Base-by-base conservation (phyloP, 2,329 filamentous ascomycete species). In the Fusarium floridanum region DNA sequence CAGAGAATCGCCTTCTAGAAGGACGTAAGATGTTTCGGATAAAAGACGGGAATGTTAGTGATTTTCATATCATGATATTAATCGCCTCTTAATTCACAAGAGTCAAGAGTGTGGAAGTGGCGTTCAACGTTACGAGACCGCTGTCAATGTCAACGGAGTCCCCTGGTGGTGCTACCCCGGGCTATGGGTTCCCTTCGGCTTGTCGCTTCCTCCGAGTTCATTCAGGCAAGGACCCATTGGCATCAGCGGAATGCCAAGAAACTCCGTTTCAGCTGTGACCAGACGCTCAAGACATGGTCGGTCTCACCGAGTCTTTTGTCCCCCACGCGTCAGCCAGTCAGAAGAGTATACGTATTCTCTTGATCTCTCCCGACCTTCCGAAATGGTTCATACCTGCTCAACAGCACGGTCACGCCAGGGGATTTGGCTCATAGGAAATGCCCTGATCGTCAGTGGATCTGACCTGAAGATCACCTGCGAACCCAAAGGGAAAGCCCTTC, bases 361-460 rank as follows among this genome's bases (percentile, higher is more conserved):
- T 41, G 36, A 39, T 60, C 57, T 27, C 57, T 29, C 36, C 57
- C 55, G 36, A 60, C 57, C 57, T 60, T 60, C 57, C 57, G 39
- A 14, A 41, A 41, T 6, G 11, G 37, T 60, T 37, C 4, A 29
- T 11, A n/a, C 17, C 17, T 20, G 5, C 27, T 32, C 17, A 32
- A 55, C n/a, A 3, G 32, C 17, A 7, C 17, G 6, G 16, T 55
- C 14, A 16, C 5, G 8, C 17, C 17, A 14, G 6, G 20, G 43
- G 43, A 22, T 4, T 6, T 17, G 22, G 8, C 20, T 48, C 6
- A 29, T n/a, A 16, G 27, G 3, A n/a, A 17, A 27, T 27, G 11
- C 32, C 11, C 32, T 16, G n/a, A n/a, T 16, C n/a, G 9, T 22
- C 6, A 14, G 32, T 37, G n/a, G n/a, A 57, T 24, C 53, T 9